Evolutionary conservation across 306 rosid species (phyloP).

Genomic region (Dalbergia cochinchinensis): DNA sequence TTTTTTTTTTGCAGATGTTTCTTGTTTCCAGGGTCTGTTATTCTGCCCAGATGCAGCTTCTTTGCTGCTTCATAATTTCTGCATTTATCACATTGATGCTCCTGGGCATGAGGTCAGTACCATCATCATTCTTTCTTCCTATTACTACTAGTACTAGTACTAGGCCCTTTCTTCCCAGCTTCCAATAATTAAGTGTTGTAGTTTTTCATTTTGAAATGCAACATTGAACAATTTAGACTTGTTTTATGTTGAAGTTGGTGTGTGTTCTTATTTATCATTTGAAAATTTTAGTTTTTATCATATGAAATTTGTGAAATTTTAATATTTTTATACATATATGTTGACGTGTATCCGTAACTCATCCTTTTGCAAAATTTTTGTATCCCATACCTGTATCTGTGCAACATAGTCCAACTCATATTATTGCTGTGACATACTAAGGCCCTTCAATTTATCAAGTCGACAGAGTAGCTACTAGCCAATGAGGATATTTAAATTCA

Average conservation of each 20-base stretch:
- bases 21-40: conserved; percentile 86
- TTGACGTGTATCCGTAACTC: too few relatives aligned
- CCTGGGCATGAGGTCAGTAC: conserved; percentile 91
- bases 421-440: not conserved
- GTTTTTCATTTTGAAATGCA: too few relatives aligned
- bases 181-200: not conserved
- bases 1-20: conserved; percentile 59
- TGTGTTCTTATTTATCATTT: too few relatives aligned
- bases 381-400: too few relatives aligned
- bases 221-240: too few relatives aligned
- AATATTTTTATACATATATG: too few relatives aligned
- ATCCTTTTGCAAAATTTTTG: too few relatives aligned
- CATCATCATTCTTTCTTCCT: conserved; percentile 27
- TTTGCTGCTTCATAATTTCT: conserved; percentile 86
- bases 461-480: not conserved
- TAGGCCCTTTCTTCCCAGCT: conserved; percentile 17
- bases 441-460: conserved; percentile 5
- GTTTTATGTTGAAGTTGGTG: too few relatives aligned
- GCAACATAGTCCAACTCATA: not conserved
- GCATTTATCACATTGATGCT: conserved; percentile 91
- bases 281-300: too few relatives aligned
- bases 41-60: conserved; percentile 85
- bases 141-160: not conserved
- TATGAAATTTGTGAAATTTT: too few relatives aligned
- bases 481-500: conserved; percentile 17